A percentile compares a stretch with the other conserved stretches of the same genome.
phyloP scores from a whole-genome alignment of 495 filamentous ascomycete species.

The Staphylotrichum tortipilum region DNA sequence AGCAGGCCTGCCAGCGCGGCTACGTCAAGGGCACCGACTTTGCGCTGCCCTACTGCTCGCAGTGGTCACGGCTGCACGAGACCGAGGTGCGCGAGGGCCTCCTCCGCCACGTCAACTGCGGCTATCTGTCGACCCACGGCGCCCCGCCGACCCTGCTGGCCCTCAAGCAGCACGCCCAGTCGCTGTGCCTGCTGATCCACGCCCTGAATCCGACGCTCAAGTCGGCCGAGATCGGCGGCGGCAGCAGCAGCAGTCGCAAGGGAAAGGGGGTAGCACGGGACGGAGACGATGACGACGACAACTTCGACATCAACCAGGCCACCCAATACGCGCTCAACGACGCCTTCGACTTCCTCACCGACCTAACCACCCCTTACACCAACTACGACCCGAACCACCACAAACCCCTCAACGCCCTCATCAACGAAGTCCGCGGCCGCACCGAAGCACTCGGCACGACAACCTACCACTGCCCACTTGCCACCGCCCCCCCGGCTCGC shows the following conservation, averaged over 20 bases:
- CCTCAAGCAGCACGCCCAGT: constrained; percentile 49
- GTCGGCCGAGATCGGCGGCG: constrained; percentile 19
- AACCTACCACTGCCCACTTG: constrained; percentile 35
- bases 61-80: constrained; percentile 19
- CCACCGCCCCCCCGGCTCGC: constrained; percentile 6
- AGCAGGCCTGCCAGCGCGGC: constrained; percentile 15
- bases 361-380: constrained; percentile 35
- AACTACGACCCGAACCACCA: constrained; percentile 38
- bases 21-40: constrained; percentile 28
- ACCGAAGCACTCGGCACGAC: constrained; percentile 30
- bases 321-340: constrained; percentile 23
- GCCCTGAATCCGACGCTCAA: constrained; percentile 27
- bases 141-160: constrained; percentile 40
- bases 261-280: neutral
- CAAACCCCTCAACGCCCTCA: constrained; percentile 34
- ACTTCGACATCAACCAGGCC: no score
- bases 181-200: constrained; percentile 41
- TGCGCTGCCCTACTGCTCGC: constrained; percentile 25
- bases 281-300: no score
- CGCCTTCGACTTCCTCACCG: constrained; percentile 44
- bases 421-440: constrained; percentile 35
- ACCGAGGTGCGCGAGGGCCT: constrained; percentile 14
- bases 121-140: constrained; percentile 41
- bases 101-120: constrained; percentile 40
- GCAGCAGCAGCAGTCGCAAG: neutral